Evolutionary conservation across 1,139 yeast species (phyloP).

Genomic region (Geotrichum reessii): DNA sequence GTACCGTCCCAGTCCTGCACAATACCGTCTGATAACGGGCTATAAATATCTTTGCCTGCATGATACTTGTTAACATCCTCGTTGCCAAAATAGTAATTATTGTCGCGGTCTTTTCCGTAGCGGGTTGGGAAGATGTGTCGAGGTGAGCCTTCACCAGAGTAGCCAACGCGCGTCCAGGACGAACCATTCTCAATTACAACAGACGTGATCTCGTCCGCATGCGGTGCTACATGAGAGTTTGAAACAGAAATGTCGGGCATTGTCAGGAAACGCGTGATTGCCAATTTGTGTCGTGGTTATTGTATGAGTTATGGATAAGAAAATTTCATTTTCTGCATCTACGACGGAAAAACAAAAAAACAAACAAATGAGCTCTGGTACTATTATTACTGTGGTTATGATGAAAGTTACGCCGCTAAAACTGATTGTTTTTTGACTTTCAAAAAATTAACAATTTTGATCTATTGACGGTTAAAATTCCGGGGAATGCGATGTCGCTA

Average conservation of each 20-base stretch:
- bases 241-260: slow-evolving; percentile 16
- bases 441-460: background rate
- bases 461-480: background rate
- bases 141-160: slow-evolving; percentile 90
- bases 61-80: slow-evolving; percentile 33
- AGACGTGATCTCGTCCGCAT: slow-evolving; percentile 54
- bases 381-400: background rate
- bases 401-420: background rate
- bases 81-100: slow-evolving; percentile 32
- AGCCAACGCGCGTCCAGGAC: slow-evolving; percentile 75
- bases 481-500: background rate
- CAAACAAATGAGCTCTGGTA: too few relatives aligned
- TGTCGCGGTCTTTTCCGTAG: slow-evolving; percentile 33
- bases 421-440: too few relatives aligned
- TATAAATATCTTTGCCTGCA: slow-evolving; percentile 36
- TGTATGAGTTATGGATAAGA: background rate
- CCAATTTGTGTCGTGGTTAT: background rate
- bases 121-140: slow-evolving; percentile 65
- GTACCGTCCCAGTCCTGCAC: slow-evolving; percentile 46
- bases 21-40: slow-evolving; percentile 40
- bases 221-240: slow-evolving; percentile 16
- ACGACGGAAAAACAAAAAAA: background rate
- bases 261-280: background rate
- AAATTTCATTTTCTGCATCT: background rate
- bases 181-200: slow-evolving; percentile 94